phyloP scores from a whole-genome alignment of 176 grass and related monocot species.

The Musa acuminata region DNA sequence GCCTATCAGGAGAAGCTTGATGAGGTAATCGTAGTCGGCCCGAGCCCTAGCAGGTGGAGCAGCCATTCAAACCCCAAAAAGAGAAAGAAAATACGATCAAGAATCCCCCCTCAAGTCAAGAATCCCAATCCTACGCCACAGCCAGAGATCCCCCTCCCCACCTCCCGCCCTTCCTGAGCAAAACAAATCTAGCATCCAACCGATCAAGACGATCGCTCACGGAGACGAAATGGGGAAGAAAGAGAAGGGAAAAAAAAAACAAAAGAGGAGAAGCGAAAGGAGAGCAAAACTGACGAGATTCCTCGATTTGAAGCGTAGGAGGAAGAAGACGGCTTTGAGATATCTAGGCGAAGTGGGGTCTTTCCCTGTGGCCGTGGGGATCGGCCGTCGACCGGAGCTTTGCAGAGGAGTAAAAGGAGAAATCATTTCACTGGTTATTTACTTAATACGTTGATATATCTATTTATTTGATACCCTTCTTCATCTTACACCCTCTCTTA shows the following conservation, averaged over 20 bases:
- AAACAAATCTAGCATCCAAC: not conserved
- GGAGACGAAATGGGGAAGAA: not conserved
- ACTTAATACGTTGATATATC: not conserved
- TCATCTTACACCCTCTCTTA: too few species aligned
- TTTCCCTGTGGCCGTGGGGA: not conserved
- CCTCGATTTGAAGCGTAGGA: not conserved
- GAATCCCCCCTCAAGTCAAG: not conserved
- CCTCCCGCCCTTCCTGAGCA: not conserved
- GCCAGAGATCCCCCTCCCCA: not conserved
- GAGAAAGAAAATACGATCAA: not conserved
- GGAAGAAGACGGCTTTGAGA: conserved; percentile 16
- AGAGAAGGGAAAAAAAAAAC: not conserved
- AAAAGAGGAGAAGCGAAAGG: not conserved
- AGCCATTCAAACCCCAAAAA: conserved; percentile 28
- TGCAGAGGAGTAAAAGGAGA: not conserved
- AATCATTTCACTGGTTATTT: not conserved
- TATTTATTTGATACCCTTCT: too few species aligned
- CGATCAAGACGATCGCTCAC: conserved; percentile 2
- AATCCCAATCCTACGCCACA: not conserved
- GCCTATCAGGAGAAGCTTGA: conserved; percentile 85
- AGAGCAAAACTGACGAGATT: not conserved
- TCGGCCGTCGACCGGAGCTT: not conserved
- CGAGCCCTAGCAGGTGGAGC: conserved; percentile 60
- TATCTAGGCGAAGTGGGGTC: conserved; percentile 19
- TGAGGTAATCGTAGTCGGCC: conserved; percentile 78